phyloP scores from a whole-genome alignment of 2,329 filamentous ascomycete genomes.

The Trichoderma gracile region DNA sequence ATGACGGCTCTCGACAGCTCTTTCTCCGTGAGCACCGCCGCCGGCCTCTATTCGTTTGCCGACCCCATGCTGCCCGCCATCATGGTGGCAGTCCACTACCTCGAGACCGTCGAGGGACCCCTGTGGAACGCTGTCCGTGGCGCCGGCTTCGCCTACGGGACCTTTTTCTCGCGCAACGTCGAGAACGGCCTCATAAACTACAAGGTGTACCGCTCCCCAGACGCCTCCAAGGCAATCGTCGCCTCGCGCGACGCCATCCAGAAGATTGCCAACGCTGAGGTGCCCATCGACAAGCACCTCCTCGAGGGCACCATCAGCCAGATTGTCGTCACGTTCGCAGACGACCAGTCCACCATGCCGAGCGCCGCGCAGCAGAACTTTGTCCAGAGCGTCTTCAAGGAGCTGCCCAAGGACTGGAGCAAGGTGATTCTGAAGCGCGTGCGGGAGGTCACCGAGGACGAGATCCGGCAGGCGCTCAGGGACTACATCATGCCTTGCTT shows the following conservation, averaged over 20 bases:
- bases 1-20: conserved; percentile 93
- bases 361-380: conserved; percentile 83
- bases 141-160: conserved; percentile 89
- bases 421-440: conserved; percentile 75
- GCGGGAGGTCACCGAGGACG: conserved; percentile 69
- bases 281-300: conserved; percentile 74
- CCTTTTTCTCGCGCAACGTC: conserved; percentile 73
- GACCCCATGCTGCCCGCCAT: conserved; percentile 80
- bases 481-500: conserved; percentile 81
- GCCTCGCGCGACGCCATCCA: conserved; percentile 74
- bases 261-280: conserved; percentile 70
- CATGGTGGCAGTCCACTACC: conserved; percentile 84
- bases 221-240: conserved; percentile 80
- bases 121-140: conserved; percentile 93
- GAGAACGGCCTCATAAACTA: conserved; percentile 82
- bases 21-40: conserved; percentile 74
- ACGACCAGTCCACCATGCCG: conserved; percentile 84
- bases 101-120: conserved; percentile 90
- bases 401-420: conserved; percentile 74
- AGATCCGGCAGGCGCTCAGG: conserved; percentile 73
- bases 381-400: conserved; percentile 74
- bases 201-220: conserved; percentile 85
- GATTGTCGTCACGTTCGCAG: conserved; percentile 82
- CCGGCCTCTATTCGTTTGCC: conserved; percentile 71
- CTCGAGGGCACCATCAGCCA: conserved; percentile 88